Evolutionary conservation across 768 basidiomycete genomes (phyloP).

Genomic region (Boletales sp.): DNA sequence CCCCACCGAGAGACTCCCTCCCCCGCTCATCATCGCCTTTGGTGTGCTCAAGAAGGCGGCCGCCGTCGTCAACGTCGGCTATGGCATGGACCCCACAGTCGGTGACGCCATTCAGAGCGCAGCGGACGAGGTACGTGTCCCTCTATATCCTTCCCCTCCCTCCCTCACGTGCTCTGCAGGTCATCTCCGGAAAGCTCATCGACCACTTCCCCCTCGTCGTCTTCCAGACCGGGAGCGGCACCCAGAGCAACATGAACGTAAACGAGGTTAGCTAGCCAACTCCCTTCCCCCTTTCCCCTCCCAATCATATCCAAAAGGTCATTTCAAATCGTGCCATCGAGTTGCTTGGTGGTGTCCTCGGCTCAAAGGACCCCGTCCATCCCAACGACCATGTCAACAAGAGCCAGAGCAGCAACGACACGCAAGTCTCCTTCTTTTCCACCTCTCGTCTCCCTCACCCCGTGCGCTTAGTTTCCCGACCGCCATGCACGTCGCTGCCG

Average conservation of each 20-base stretch:
- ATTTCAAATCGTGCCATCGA: slow-evolving; percentile 99
- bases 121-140: slow-evolving; percentile 77
- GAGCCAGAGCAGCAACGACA: slow-evolving; percentile 98
- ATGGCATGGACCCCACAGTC: slow-evolving; percentile 88
- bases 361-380: slow-evolving; percentile 95
- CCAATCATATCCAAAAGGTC: slow-evolving; percentile 48
- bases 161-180: slow-evolving; percentile 42
- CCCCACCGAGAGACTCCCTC: slow-evolving; percentile 86
- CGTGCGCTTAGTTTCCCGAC: slow-evolving; percentile 79
- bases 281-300: neutral
- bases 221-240: slow-evolving; percentile 98
- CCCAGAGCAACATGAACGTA: slow-evolving; percentile 99
- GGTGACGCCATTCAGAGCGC: slow-evolving; percentile 88
- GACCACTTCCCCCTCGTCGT: slow-evolving; percentile 98
- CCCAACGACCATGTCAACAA: slow-evolving; percentile 99
- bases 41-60: slow-evolving; percentile 98
- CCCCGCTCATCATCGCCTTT: slow-evolving; percentile 96
- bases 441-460: neutral
- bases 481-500: slow-evolving; percentile 97
- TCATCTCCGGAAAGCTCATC: slow-evolving; percentile 90
- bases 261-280: slow-evolving; percentile 68
- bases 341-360: slow-evolving; percentile 90
- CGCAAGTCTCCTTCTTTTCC: slow-evolving; percentile 48
- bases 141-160: neutral
- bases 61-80: slow-evolving; percentile 80